Evolutionary conservation across 1,139 yeast genomes (phyloP).

Genomic region (Yamadazyma kanchanaburiensis): DNA sequence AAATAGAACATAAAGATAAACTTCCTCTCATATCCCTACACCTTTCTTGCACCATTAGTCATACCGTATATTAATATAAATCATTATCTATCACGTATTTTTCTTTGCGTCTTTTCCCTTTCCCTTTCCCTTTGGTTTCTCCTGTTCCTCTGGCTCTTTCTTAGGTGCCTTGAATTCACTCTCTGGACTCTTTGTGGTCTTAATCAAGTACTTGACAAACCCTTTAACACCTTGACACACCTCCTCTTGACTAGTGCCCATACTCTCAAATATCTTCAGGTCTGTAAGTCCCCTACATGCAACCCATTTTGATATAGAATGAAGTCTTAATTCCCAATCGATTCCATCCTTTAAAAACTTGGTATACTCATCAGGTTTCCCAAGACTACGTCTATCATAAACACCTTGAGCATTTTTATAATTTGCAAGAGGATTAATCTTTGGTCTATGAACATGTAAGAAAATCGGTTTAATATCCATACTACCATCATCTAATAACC

Average conservation of each 20-base stretch:
- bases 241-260: constrained; percentile 15
- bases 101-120: no score
- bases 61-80: no score
- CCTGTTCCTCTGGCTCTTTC: no score
- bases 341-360: constrained; percentile 15
- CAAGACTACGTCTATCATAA: constrained; percentile 21
- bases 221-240: constrained; percentile 23
- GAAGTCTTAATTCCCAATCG: constrained; percentile 37
- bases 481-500: constrained; percentile 8
- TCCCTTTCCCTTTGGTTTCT: no score
- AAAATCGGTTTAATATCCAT: constrained; percentile 32
- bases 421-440: constrained; percentile 30
- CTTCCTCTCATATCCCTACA: no score
- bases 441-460: constrained; percentile 44
- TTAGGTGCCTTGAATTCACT: neutral
- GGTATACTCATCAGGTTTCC: constrained; percentile 14
- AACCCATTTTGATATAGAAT: constrained; percentile 32
- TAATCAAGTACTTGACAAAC: constrained; percentile 27
- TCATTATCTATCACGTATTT: no score
- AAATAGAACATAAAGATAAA: no score
- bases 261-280: constrained; percentile 3
- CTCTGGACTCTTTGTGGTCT: no score
- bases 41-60: no score
- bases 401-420: constrained; percentile 17
- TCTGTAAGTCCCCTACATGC: constrained; percentile 28